phyloP scores from a whole-genome alignment of 345 rosid species.

The Trapa bicornis region DNA sequence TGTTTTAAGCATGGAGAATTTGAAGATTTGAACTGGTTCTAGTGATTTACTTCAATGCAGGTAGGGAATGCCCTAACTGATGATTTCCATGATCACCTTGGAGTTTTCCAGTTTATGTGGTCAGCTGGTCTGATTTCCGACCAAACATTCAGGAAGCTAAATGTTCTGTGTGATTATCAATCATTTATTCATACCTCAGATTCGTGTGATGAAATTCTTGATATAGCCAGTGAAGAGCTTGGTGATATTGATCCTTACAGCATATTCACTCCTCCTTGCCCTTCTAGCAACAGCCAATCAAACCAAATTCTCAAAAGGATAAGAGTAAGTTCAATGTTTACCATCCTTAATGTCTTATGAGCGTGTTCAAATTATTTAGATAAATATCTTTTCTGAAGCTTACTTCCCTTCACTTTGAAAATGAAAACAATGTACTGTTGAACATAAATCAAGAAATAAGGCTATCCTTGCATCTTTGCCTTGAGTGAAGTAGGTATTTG shows the following conservation, averaged over 20 bases:
- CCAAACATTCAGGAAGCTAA: slow-evolving; percentile 56
- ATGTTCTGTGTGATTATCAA: slow-evolving; percentile 51
- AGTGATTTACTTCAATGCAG: slow-evolving; percentile 25
- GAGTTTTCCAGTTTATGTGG: slow-evolving; percentile 78
- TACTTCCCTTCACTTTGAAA: not conserved
- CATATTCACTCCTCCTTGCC: slow-evolving; percentile 69
- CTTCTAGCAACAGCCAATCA: slow-evolving; percentile 40
- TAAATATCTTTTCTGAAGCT: not conserved
- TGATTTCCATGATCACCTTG: slow-evolving; percentile 72
- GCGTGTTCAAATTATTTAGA: not conserved
- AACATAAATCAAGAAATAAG: not conserved
- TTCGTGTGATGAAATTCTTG: slow-evolving; percentile 37
- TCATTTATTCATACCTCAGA: slow-evolving; percentile 61
- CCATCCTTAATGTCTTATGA: not conserved
- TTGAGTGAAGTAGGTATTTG: not conserved
- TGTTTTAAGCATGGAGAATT: not conserved
- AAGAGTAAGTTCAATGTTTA: slow-evolving; percentile 33
- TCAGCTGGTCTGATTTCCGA: slow-evolving; percentile 80
- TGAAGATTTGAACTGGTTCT: not conserved
- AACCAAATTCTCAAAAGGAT: slow-evolving; percentile 38
- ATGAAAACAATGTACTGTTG: not conserved
- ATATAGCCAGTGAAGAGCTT: slow-evolving; percentile 47
- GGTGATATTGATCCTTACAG: slow-evolving; percentile 88
- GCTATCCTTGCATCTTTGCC: not conserved
- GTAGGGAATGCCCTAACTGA: slow-evolving; percentile 90